Percentiles rank a stretch among this genome's conserved stretches.
These are phyloP conservation scores for Euphorbia schlechtendalii DNA, from an alignment of 441 rosid genomes.

Conservation along the genomic window DNA sequence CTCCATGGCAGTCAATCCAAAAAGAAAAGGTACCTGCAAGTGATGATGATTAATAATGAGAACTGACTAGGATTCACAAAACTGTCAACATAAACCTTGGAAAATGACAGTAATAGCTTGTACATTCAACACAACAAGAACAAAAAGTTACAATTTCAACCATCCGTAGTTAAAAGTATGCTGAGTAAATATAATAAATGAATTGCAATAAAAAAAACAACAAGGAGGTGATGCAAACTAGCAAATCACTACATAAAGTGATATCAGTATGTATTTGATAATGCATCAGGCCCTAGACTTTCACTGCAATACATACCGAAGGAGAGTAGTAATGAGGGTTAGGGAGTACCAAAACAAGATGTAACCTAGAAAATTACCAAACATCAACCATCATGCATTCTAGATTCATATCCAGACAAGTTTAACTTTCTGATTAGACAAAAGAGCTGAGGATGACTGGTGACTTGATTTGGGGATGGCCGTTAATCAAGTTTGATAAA, in stretches of 20 bases:
- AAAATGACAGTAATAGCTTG: neutral
- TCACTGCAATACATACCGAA: too few relatives aligned
- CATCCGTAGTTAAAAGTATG: neutral
- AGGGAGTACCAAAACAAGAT: neutral
- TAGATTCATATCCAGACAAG: neutral
- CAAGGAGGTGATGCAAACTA: constrained; percentile 1
- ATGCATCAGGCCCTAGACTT: neutral
- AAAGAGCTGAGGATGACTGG: neutral
- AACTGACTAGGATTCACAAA: neutral
- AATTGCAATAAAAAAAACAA: neutral
- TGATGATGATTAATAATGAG: constrained; percentile 12
- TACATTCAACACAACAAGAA: neutral
- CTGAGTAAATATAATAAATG: too few relatives aligned
- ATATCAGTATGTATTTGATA: neutral
- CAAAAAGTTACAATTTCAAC: neutral
- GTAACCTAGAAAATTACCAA: neutral
- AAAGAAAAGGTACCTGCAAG: constrained; percentile 93
- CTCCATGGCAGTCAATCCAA: constrained; percentile 85
- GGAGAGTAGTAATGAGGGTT: neutral
- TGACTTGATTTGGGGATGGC: neutral
- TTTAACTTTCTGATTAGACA: neutral
- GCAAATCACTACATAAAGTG: constrained; percentile 5
- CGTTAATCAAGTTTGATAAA: neutral
- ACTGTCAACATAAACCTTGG: constrained; percentile 3
- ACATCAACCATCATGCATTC: neutral